Percentiles rank a stretch among this genome's conserved stretches.
Conservation (phyloP, 208 protist genomes). For the Acanthamoeba royreba region DNA sequence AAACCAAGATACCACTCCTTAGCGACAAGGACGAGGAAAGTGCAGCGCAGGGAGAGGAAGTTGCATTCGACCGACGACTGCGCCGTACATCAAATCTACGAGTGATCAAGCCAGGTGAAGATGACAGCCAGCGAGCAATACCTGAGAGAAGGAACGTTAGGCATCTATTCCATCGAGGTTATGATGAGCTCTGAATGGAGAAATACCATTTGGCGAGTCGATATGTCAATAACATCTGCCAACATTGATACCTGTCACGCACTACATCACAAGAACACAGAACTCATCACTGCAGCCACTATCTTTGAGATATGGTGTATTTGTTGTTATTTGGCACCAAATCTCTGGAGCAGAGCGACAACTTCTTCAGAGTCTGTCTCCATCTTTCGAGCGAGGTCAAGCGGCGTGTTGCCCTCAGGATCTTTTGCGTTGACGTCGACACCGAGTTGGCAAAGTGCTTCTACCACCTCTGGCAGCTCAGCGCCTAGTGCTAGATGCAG, state of each 20-base stretch:
- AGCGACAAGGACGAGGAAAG: no score
- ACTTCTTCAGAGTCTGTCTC: not conserved
- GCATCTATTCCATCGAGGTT: not conserved
- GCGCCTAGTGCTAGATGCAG: not conserved
- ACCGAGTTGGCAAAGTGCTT: not conserved
- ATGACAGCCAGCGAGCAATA: not conserved
- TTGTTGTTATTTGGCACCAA: not conserved
- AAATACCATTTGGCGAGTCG: no score
- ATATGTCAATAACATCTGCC: no score
- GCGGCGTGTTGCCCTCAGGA: not conserved
- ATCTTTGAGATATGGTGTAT: not conserved
- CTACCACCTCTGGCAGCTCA: conserved; percentile 23
- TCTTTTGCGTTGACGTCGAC: conserved; percentile 12
- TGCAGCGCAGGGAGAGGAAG: no score
- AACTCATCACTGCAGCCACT: not conserved
- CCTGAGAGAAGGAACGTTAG: not conserved
- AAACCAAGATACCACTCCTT: no score
- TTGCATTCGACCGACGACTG: no score
- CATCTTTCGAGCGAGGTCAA: not conserved
- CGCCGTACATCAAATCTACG: no score
- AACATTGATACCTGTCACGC: no score
- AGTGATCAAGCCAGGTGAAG: not conserved
- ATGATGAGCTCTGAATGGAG: not conserved
- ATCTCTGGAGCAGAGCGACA: not conserved
- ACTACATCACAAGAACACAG: no score